Base-by-base conservation (phyloP, 345 rosid genomes). In the Turritis glabra region DNA sequence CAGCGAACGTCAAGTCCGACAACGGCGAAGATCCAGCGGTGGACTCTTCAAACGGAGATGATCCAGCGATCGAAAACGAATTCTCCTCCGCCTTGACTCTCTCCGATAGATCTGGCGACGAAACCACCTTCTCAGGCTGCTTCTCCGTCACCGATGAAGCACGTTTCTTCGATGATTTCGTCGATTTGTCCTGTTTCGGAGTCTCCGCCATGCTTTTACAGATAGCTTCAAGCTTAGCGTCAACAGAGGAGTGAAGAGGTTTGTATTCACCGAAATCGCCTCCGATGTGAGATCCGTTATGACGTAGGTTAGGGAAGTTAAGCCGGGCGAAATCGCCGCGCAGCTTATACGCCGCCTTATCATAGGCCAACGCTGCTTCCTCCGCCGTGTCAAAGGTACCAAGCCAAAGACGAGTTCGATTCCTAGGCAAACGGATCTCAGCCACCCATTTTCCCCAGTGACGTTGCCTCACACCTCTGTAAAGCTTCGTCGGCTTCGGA, bases 381-480 rank as follows among this genome's bases (percentile, higher is more conserved):
- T 91, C 98, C 7, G 97, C 98, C 0, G 98, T 94, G 76, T 94
- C 99, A 29, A 90, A 95, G 15, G 99, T 95, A n/a, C 99, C 99
- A 4, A 95, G 88, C 99, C 99, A 95, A 59, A 95, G 97, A 50
- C 99, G 87, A 7, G 98, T 87, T 5, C 99, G 85, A 83, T 95
- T 89, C 68, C 82, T 90, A 13, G 99, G 99, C 0, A 95, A 81
- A 61, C 98, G 90, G 74, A 93, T 93, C 92, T 93, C 98, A 2
- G 97, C 98, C 2, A 93, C 98, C 98, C 98, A 93, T 56, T 91
- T 93, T 0, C 98, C 98, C 98, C 98, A 93, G 73, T 93, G 98
- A 47, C 98, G 82, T 77, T 93, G 98, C 73, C 98, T 82, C 18
- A 93, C 98, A 13, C 98, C 98, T 51, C 98, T 77, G 84, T 93